A percentile compares a stretch with the other conserved stretches of the same genome.
These are phyloP conservation scores for Bipolaris cookei DNA, from an alignment of 2,329 filamentous ascomycete species.

Conservation along the genomic window DNA sequence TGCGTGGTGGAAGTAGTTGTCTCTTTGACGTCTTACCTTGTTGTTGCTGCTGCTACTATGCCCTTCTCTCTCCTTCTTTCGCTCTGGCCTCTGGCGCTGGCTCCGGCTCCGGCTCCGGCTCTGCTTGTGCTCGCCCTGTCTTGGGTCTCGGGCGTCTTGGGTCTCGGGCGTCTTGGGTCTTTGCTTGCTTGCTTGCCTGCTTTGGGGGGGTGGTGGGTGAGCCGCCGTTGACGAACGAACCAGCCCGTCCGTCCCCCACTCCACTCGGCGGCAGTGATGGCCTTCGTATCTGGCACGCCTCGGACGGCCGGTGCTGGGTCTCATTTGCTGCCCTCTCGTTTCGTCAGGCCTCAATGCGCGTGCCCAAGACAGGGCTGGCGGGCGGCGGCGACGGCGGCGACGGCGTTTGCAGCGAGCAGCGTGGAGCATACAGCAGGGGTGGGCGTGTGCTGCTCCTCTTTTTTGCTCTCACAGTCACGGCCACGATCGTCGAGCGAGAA, in stretches of 20 bases:
- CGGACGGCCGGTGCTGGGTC: constrained; percentile 19
- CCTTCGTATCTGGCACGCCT: constrained; percentile 2
- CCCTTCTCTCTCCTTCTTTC: constrained; percentile 18
- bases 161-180: too few relatives aligned
- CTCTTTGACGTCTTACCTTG: neutral
- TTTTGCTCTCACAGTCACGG: neutral
- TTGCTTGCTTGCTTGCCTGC: neutral
- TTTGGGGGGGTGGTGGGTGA: neutral
- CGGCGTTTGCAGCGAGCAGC: constrained; percentile 22
- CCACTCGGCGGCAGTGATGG: neutral
- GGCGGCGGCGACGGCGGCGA: constrained; percentile 21
- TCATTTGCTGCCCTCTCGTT: constrained; percentile 37
- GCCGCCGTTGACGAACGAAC: neutral
- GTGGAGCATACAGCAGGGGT: constrained; percentile 14
- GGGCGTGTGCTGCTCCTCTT: neutral
- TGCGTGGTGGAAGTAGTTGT: neutral
- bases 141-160: too few relatives aligned
- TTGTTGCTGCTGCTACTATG: neutral
- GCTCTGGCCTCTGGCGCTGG: neutral
- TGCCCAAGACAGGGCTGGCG: constrained; percentile 38
- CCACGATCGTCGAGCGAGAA: constrained; percentile 21
- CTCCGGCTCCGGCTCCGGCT: neutral
- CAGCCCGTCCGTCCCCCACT: neutral
- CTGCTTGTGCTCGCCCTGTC: neutral
- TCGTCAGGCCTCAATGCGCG: constrained; percentile 40